Percentiles rank a stretch among this genome's conserved stretches.
Evolutionary conservation across 2,329 filamentous ascomycete species (phyloP).

Genomic region (Fusarium algeriense): DNA sequence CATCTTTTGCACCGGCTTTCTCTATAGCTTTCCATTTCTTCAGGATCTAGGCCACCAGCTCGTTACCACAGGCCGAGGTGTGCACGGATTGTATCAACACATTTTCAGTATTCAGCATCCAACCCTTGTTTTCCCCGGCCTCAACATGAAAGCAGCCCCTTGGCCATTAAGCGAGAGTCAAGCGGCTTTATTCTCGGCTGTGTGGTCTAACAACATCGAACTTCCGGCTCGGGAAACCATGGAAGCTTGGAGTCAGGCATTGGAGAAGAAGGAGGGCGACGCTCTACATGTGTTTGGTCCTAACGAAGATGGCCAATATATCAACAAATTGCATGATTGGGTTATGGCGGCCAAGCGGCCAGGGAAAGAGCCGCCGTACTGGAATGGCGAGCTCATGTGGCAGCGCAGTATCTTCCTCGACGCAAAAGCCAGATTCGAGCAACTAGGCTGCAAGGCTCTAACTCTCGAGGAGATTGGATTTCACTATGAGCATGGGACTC

Average conservation of each 20-base stretch:
- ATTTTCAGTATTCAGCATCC: slow-evolving; percentile 81
- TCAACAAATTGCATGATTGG: slow-evolving; percentile 77
- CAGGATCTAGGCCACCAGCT: slow-evolving; percentile 61
- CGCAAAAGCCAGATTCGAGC: slow-evolving; percentile 79
- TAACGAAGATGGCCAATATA: slow-evolving; percentile 71
- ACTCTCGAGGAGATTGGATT: slow-evolving; percentile 80
- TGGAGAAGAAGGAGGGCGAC: slow-evolving; percentile 66
- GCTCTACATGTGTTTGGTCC: slow-evolving; percentile 49
- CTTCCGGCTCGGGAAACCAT: slow-evolving; percentile 76
- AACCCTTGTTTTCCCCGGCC: slow-evolving; percentile 79
- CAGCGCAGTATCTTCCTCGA: slow-evolving; percentile 74
- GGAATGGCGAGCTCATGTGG: slow-evolving; percentile 80
- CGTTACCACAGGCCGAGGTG: slow-evolving; percentile 76
- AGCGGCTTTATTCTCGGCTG: slow-evolving; percentile 78
- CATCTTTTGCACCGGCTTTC: slow-evolving; percentile 90
- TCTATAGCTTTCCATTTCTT: slow-evolving; percentile 85
- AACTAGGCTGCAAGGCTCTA: slow-evolving; percentile 72
- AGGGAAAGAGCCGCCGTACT: slow-evolving; percentile 77
- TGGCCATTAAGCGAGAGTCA: slow-evolving; percentile 86
- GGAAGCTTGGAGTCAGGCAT: slow-evolving; percentile 73
- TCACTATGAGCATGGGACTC: slow-evolving; percentile 57
- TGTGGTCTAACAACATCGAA: slow-evolving; percentile 78
- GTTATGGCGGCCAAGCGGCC: slow-evolving; percentile 61
- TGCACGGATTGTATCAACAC: slow-evolving; percentile 82
- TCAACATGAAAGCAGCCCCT: slow-evolving; percentile 88